These are phyloP conservation scores for Aspergillus floridensis DNA, from an alignment of 2,329 filamentous ascomycete genomes.

Conservation along the genomic window DNA sequence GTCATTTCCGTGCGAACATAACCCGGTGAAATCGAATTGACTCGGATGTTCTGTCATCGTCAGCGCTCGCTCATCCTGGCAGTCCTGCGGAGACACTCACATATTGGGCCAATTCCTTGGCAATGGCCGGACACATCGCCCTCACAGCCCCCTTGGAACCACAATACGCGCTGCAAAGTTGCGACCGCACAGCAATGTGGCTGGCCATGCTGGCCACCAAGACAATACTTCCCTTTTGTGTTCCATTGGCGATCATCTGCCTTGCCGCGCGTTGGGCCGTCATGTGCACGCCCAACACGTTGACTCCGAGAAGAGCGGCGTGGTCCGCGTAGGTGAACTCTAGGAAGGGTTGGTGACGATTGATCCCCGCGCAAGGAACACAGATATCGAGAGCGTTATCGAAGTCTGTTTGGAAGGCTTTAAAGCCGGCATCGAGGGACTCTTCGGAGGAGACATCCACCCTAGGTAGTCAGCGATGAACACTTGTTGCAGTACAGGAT, in stretches of 20 bases:
- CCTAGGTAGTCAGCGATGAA: slow-evolving; percentile 15
- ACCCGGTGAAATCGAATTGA: slow-evolving; percentile 45
- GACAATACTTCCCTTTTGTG: slow-evolving; percentile 53
- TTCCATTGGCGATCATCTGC: slow-evolving; percentile 53
- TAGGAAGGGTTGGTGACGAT: slow-evolving; percentile 45
- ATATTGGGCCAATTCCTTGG: slow-evolving; percentile 44
- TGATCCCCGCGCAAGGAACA: slow-evolving; percentile 48
- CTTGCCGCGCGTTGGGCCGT: slow-evolving; percentile 50
- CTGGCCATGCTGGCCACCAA: slow-evolving; percentile 55
- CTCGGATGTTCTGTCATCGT: slow-evolving; percentile 37
- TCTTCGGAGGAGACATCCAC: slow-evolving; percentile 42
- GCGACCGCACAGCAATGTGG: slow-evolving; percentile 51
- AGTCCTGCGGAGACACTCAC: slow-evolving; percentile 18
- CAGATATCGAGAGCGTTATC: slow-evolving; percentile 43
- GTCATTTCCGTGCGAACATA: slow-evolving; percentile 39
- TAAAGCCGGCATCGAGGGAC: slow-evolving; percentile 33
- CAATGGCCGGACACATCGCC: slow-evolving; percentile 49
- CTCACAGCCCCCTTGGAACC: slow-evolving; percentile 49
- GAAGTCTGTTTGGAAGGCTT: slow-evolving; percentile 35
- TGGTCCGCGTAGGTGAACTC: slow-evolving; percentile 46
- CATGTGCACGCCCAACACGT: slow-evolving; percentile 47
- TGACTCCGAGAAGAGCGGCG: slow-evolving; percentile 44
- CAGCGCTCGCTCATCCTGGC: not conserved
- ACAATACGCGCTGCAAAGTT: slow-evolving; percentile 50
- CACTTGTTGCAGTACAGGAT: not conserved